Evolutionary conservation across 805 yeast species (phyloP), one percentile per base, ranked within the genome.

Genomic region (Geotrichum ghanense): DNA sequence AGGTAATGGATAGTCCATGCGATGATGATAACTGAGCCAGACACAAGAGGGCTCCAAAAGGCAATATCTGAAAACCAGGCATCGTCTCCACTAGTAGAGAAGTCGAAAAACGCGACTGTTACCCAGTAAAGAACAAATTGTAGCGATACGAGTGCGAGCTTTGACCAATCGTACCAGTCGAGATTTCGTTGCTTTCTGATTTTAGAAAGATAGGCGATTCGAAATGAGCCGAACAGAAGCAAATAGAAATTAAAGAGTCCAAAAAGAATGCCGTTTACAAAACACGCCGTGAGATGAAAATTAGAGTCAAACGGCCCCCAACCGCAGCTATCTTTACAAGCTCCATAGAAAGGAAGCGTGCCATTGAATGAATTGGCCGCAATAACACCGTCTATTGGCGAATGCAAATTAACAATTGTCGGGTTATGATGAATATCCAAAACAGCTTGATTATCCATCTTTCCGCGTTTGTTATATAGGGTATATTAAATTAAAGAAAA

Each of bases 1-100:
- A 83, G 60, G 63, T 78, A 83, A 48, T 86, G 82, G 27, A 87
- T 63, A 2, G 67, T 63, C 16, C 74, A 59, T 0, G 78, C 83
- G 3, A 83, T 73, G 2, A 71, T 43, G 12, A 76, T 59, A 1
- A 79, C 76, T 2, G 66, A 49, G 0, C 70, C 50, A 43, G 72
- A 62, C 14, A 67, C 37, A 19, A 68, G 54, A 3, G 76, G 60
- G 19, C 72, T 68, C 40, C 70, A 48, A 25, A 55, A 51, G 12
- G 57, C 62, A 50, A 52, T 65, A 42, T 60, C 61, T 14, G 56
- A 42, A 37, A 63, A 58, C 53, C 57, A 53, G 49, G 57, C 58
- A 3, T 49, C 45, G 14, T 45, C 35, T 59, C 43, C 50, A 63
- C 66, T 24, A 66, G 45, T 55, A 51, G 39, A 45, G 25, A 42